Conservation (phyloP, 257 asterid species). For the Thymus mandschuricus region DNA sequence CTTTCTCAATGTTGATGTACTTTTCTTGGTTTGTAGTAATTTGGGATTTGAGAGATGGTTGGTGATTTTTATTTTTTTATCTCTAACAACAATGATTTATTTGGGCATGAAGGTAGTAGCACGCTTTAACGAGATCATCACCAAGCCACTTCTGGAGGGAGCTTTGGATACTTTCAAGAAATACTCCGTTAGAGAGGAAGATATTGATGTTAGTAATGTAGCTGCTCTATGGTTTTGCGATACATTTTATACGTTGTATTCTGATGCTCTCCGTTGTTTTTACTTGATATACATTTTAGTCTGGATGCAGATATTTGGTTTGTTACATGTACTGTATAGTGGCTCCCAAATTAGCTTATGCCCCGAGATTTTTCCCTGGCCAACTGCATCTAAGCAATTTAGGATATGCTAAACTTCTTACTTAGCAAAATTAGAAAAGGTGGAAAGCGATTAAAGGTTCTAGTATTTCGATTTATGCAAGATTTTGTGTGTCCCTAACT, state of each 20-base stretch:
- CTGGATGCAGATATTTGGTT: not conserved
- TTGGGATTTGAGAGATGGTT: not conserved
- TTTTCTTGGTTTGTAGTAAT: not conserved
- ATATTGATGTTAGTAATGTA: constrained; percentile 69
- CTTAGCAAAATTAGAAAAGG: not conserved
- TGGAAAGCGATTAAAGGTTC: not conserved
- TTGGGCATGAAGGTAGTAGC: constrained; percentile 76
- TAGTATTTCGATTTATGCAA: not conserved
- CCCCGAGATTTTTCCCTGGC: no score
- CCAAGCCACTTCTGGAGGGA: constrained; percentile 87
- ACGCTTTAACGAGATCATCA: constrained; percentile 90
- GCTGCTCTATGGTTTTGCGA: not conserved
- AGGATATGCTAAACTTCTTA: not conserved
- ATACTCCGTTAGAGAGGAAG: constrained; percentile 83
- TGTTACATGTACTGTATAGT: constrained; percentile 14
- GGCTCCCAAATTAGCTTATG: not conserved
- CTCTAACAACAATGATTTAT: constrained; percentile 21
- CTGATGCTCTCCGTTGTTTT: not conserved
- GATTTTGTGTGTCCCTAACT: not conserved
- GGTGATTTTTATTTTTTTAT: not conserved
- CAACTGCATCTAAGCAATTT: not conserved
- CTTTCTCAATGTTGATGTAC: not conserved
- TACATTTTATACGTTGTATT: constrained; percentile 10
- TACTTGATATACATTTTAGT: not conserved
- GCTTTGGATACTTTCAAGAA: constrained; percentile 88